Evolutionary conservation across 305 asterid genomes (phyloP).

Genomic region (Coffea humblotiana): DNA sequence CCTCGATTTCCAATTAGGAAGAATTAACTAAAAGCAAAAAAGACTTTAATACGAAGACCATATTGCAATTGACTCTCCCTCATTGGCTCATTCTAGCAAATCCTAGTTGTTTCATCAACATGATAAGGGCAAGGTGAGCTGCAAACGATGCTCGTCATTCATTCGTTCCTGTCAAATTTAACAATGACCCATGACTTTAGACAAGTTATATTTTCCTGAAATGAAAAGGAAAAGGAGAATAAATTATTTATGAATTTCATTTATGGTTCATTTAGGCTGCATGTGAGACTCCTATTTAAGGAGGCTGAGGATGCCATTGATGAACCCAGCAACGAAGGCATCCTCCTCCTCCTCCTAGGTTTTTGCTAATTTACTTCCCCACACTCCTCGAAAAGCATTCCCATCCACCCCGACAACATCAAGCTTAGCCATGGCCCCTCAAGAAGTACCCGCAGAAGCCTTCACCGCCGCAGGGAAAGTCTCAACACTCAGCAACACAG

Average conservation of each 20-base stretch:
- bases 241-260: slow-evolving; percentile 16
- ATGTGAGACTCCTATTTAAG: slow-evolving; percentile 10
- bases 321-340: slow-evolving; percentile 17
- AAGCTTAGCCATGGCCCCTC: slow-evolving; percentile 7
- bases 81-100: background rate
- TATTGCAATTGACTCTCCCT: background rate
- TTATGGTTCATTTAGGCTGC: slow-evolving; percentile 10
- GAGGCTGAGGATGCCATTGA: slow-evolving; percentile 4
- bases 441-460: slow-evolving; percentile 11
- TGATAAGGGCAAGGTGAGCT: slow-evolving; percentile 4
- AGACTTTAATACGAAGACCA: background rate
- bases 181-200: background rate
- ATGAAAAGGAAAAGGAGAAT: background rate
- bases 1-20: background rate
- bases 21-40: background rate
- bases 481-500: slow-evolving; percentile 5
- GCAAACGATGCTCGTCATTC: background rate
- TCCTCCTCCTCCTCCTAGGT: background rate
- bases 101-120: background rate
- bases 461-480: slow-evolving; percentile 1
- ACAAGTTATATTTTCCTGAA: background rate
- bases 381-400: slow-evolving; percentile 9
- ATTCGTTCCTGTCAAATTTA: background rate
- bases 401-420: slow-evolving; percentile 1
- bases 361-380: slow-evolving; percentile 9